phyloP scores from a whole-genome alignment of 805 yeast genomes.

The Ogataea pilisensis region DNA sequence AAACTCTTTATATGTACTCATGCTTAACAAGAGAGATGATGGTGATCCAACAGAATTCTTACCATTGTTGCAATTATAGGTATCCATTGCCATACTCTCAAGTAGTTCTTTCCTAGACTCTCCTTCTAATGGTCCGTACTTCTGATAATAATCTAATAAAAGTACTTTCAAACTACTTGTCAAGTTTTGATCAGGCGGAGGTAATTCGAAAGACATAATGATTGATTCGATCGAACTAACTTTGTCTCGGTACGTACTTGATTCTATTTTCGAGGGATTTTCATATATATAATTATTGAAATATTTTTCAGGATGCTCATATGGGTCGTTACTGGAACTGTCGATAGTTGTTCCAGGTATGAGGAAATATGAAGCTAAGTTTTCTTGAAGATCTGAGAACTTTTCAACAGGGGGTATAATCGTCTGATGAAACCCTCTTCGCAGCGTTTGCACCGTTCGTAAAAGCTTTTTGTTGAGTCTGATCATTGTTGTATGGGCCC shows the following conservation, averaged over 20 bases:
- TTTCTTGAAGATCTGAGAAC: neutral
- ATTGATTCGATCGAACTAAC: neutral
- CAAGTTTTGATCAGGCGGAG: neutral
- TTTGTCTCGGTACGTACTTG: neutral
- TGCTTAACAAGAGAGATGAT: too few relatives aligned
- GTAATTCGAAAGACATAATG: neutral
- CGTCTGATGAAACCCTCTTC: too few relatives aligned
- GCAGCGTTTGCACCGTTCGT: too few relatives aligned
- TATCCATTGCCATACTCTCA: neutral
- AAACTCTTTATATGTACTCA: neutral
- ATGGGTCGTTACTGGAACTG: too few relatives aligned
- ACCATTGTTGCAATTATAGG: neutral
- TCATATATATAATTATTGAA: too few relatives aligned
- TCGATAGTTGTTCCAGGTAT: too few relatives aligned
- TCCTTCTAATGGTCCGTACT: neutral
- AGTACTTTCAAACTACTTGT: neutral
- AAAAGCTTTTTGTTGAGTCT: too few relatives aligned
- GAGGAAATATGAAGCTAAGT: neutral
- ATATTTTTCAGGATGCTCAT: too few relatives aligned
- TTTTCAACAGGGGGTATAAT: neutral
- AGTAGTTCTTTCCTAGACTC: neutral
- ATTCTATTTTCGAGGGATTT: neutral
- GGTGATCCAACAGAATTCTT: too few relatives aligned
- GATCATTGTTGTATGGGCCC: too few relatives aligned
- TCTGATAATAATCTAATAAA: neutral